Base-by-base conservation (phyloP, 177 flowering plant genomes). In the Tripterygium wilfordii region DNA sequence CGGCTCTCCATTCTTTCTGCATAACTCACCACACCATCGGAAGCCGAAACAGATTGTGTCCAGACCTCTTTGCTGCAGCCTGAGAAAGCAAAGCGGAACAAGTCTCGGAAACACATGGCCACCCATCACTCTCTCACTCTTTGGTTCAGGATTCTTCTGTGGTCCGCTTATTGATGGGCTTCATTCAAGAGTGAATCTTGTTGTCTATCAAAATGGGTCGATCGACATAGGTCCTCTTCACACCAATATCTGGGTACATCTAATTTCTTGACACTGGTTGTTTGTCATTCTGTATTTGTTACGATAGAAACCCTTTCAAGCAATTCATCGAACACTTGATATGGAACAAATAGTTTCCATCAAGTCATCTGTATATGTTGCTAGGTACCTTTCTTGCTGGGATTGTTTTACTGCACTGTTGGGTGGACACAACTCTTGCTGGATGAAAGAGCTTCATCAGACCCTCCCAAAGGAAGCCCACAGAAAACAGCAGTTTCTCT, bases 301-400 rank as follows among this genome's bases (percentile, higher is more conserved):
- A n/a, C n/a, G n/a, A n/a, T n/a, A n/a, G n/a, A n/a, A n/a, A n/a
- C n/a, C n/a, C n/a, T n/a, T n/a, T n/a, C n/a, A n/a, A n/a, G n/a
- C n/a, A n/a, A n/a, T n/a, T n/a, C n/a, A n/a, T n/a, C n/a, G n/a
- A n/a, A n/a, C n/a, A n/a, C n/a, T n/a, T n/a, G n/a, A n/a, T n/a
- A n/a, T n/a, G n/a, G n/a, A n/a, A n/a, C n/a, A n/a, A n/a, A 10
- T 6, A 15, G 10, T 42, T 14, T 7, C 36, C 9, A 27, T 17
- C 4, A 13, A 8, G 36, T 18, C 12, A 0, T 14, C 26, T 12
- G 10, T 20, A 10, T 41, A 2, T 32, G 2, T 36, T 18, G 29
- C 8, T 47, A 84, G 95, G 91, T 84, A 48, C 94, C 94, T 57
- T 56, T 72, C 26, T 48, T 90, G 63, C 94, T 84, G 35, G 97